Conservation (phyloP, 192 early-diverging fungal species). For the Funneliformis mosseae region DNA sequence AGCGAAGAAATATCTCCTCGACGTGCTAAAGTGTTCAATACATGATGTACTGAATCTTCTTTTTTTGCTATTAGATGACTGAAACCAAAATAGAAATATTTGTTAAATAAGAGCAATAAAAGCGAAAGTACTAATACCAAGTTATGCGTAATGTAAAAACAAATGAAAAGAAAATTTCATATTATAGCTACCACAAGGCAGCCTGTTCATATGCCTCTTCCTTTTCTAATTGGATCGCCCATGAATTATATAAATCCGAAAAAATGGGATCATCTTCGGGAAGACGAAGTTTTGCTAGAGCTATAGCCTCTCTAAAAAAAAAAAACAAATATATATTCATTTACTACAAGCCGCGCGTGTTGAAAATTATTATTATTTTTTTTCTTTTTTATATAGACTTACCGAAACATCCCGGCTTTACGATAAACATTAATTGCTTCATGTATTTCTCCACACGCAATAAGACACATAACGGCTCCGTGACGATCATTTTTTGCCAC, state of each 20-base stretch:
- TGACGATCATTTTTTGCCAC: constrained; percentile 39
- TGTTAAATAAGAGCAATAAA: not conserved
- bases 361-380: not conserved
- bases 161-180: not conserved
- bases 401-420: constrained; percentile 43
- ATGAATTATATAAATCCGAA: constrained; percentile 34
- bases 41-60: constrained; percentile 11
- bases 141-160: not conserved
- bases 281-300: constrained; percentile 38
- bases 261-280: constrained; percentile 36
- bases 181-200: constrained; percentile 36
- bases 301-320: constrained; percentile 39
- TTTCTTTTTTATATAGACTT: constrained; percentile 6
- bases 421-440: constrained; percentile 50
- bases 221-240: constrained; percentile 38
- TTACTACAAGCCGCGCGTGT: not conserved
- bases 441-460: constrained; percentile 45
- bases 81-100: not conserved
- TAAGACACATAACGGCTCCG: constrained; percentile 45
- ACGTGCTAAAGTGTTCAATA: constrained; percentile 19
- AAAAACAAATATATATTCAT: not conserved
- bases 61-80: constrained; percentile 26
- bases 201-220: constrained; percentile 32
- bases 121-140: not conserved
- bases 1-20: constrained; percentile 25